These are phyloP conservation scores for Erysimum pusillum DNA, from an alignment of 441 rosid species.

Conservation along the genomic window DNA sequence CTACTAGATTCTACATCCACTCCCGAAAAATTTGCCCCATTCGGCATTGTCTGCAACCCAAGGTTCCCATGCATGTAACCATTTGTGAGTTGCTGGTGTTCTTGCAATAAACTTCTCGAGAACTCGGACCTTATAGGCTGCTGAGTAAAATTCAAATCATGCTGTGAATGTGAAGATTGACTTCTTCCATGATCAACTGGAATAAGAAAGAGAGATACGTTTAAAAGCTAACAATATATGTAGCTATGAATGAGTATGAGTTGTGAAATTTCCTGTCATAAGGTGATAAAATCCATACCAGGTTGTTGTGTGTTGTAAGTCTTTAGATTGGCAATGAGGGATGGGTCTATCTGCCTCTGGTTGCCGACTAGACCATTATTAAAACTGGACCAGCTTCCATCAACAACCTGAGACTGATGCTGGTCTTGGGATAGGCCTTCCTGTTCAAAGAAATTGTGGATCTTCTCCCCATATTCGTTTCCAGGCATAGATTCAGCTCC, in stretches of 20 bases:
- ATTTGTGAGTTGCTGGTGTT: conserved; percentile 59
- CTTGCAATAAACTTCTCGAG: conserved; percentile 57
- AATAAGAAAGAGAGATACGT: conserved; percentile 26
- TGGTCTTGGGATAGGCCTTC: conserved; percentile 70
- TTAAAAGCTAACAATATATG: conserved; percentile 4
- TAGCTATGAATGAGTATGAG: conserved; percentile 12
- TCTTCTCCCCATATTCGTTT: conserved; percentile 86
- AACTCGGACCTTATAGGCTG: conserved; percentile 63
- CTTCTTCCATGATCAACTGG: conserved; percentile 67
- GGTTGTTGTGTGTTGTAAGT: conserved; percentile 60
- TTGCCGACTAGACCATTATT: conserved; percentile 62
- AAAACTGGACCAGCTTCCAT: conserved; percentile 68
- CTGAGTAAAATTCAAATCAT: conserved; percentile 61
- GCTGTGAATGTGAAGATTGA: conserved; percentile 58
- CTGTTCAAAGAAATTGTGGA: conserved; percentile 81
- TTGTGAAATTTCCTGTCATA: neutral
- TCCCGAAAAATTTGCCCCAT: conserved; percentile 68
- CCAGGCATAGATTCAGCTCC: conserved; percentile 86
- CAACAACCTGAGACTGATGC: conserved; percentile 63
- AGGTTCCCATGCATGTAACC: conserved; percentile 70
- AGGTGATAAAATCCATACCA: conserved; percentile 57
- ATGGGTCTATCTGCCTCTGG: conserved; percentile 66
- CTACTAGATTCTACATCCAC: conserved; percentile 62
- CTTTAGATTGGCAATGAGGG: conserved; percentile 60
- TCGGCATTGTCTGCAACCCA: conserved; percentile 57